Percentiles rank a stretch among this genome's conserved stretches.
Conservation (phyloP, 257 asterid species). For the Nicotiana noctiflora region DNA sequence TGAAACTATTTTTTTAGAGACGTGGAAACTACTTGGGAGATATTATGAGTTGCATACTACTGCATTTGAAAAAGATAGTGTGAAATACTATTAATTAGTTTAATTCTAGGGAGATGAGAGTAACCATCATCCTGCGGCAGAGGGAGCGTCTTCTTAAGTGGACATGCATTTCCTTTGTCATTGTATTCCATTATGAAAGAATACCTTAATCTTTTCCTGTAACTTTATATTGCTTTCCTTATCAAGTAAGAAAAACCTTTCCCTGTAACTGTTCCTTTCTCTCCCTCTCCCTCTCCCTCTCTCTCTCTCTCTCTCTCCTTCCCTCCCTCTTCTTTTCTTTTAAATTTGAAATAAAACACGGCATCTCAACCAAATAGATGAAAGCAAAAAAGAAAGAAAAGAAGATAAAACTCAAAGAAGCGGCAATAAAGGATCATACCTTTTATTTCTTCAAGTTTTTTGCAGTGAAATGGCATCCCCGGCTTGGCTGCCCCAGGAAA, state of each 20-base stretch:
- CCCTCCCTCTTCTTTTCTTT: too few species aligned
- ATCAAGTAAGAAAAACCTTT: not conserved
- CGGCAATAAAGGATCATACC: not conserved
- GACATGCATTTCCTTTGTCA: not conserved
- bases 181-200: not conserved
- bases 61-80: not conserved
- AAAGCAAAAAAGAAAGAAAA: not conserved
- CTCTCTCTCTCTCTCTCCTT: not conserved
- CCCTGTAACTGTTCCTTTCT: not conserved
- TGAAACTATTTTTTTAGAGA: not conserved
- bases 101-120: not conserved
- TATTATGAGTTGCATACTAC: not conserved
- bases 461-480: slow-evolving; percentile 15
- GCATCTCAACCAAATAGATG: not conserved
- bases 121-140: not conserved
- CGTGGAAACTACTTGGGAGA: not conserved
- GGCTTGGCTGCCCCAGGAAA: slow-evolving; percentile 19
- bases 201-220: not conserved
- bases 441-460: slow-evolving; percentile 3
- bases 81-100: not conserved
- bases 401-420: not conserved
- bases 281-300: too few species aligned
- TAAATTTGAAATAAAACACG: not conserved
- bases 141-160: not conserved
- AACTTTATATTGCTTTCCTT: not conserved